A percentile compares a stretch with the other conserved stretches of the same genome.
Evolutionary conservation across 2,329 filamentous ascomycete species (phyloP).

Genomic region (Colletotrichum brevisporum): DNA sequence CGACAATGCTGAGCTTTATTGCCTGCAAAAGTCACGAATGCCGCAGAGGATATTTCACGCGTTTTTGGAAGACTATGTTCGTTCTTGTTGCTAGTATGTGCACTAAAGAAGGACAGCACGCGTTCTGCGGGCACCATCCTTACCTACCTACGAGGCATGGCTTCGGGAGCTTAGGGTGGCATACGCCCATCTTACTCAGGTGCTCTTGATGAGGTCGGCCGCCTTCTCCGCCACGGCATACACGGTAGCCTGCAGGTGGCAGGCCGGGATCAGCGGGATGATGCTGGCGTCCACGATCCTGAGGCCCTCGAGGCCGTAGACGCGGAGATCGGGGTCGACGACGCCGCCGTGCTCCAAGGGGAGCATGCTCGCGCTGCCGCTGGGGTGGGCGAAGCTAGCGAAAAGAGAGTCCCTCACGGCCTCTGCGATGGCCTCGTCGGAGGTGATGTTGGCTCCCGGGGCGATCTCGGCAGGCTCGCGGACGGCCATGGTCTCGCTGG

Average conservation of each 20-base stretch:
- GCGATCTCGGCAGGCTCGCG: slow-evolving; percentile 22
- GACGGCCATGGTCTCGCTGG: slow-evolving; percentile 2
- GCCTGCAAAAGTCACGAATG: neutral
- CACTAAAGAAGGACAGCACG: neutral
- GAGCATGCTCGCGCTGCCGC: slow-evolving; percentile 64
- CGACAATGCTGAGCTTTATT: neutral
- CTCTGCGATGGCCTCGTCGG: slow-evolving; percentile 17
- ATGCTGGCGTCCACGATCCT: slow-evolving; percentile 49
- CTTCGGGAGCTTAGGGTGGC: neutral
- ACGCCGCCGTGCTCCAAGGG: slow-evolving; percentile 55
- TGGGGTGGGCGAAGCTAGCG: slow-evolving; percentile 52
- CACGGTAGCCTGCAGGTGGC: slow-evolving; percentile 51
- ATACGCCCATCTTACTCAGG: neutral
- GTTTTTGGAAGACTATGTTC: neutral
- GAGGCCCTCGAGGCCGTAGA: slow-evolving; percentile 47
- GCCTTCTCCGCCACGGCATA: slow-evolving; percentile 54
- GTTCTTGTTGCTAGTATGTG: neutral
- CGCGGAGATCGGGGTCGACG: slow-evolving; percentile 48
- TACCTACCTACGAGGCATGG: neutral
- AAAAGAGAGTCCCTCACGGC: slow-evolving; percentile 10
- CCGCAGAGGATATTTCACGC: neutral
- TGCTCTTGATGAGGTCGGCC: slow-evolving; percentile 23
- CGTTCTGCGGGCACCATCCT: too few relatives aligned
- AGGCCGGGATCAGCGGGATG: slow-evolving; percentile 48
- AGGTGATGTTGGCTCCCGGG: slow-evolving; percentile 26